Percentiles rank a stretch among this genome's conserved stretches.
Conservation (phyloP, 2,329 filamentous ascomycete genomes). For the Penicillium sp. region DNA sequence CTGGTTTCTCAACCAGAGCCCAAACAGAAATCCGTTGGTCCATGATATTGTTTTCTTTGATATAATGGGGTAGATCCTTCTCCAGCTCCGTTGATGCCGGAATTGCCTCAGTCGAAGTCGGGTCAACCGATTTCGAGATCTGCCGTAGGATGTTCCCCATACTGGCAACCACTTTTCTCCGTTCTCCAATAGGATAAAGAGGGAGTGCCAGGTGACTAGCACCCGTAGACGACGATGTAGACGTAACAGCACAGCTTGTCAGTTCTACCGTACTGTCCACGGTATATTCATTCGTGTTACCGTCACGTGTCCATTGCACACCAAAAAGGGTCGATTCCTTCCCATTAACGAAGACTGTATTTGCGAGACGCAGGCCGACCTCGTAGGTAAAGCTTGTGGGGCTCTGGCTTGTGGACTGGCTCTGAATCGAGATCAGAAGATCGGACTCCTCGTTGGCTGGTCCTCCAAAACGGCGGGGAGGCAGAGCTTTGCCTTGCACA, state of each 20-base stretch:
- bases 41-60: constrained; percentile 38
- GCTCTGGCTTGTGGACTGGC: background rate
- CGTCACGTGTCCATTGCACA: constrained; percentile 35
- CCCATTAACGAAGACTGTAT: constrained; percentile 46
- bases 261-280: constrained; percentile 33
- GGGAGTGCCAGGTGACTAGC: constrained; percentile 32
- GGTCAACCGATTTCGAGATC: constrained; percentile 35
- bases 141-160: constrained; percentile 49
- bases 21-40: constrained; percentile 44
- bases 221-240: constrained; percentile 11
- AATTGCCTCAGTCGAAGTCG: constrained; percentile 31
- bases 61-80: constrained; percentile 43
- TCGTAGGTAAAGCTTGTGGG: constrained; percentile 25
- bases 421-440: constrained; percentile 32
- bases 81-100: constrained; percentile 46
- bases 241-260: constrained; percentile 33
- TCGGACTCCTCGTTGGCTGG: constrained; percentile 35
- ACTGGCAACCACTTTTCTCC: constrained; percentile 41
- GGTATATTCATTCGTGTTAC: constrained; percentile 19
- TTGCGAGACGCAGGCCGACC: constrained; percentile 43
- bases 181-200: constrained; percentile 38
- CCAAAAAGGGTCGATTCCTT: constrained; percentile 43
- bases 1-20: constrained; percentile 41
- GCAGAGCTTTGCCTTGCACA: constrained; percentile 33
- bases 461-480: constrained; percentile 31